A percentile compares a stretch with the other conserved stretches of the same genome.
Conservation (phyloP, 106 monocot species). For the Apostasia shenzhenica region DNA sequence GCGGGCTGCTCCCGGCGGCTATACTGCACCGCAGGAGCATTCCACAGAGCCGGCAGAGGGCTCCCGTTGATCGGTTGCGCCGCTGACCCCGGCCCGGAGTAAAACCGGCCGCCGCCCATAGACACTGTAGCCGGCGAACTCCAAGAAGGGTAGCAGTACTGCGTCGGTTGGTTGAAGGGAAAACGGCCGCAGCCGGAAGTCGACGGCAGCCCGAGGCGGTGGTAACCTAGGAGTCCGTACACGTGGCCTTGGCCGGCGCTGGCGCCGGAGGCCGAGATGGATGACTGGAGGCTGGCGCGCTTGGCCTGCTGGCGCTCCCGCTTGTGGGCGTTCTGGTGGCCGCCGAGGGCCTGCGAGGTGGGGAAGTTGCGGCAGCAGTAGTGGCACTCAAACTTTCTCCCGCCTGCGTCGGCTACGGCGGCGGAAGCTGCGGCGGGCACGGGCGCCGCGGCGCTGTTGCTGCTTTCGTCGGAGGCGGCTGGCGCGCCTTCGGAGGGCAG, state of each 20-base stretch:
- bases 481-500: no score
- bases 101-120: no score
- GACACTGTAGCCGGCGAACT: no score
- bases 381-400: slow-evolving; percentile 65
- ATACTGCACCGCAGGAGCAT: slow-evolving; percentile 5
- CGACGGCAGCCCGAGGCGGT: slow-evolving; percentile 14
- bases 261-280: slow-evolving; percentile 15
- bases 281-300: slow-evolving; percentile 33
- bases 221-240: slow-evolving; percentile 15
- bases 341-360: slow-evolving; percentile 73
- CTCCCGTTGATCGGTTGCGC: slow-evolving; percentile 37
- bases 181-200: neutral
- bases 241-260: slow-evolving; percentile 3
- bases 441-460: no score
- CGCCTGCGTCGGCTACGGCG: no score
- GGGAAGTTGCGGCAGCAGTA: slow-evolving; percentile 73
- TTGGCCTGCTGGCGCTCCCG: slow-evolving; percentile 66
- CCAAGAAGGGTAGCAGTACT: slow-evolving; percentile 11
- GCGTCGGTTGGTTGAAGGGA: neutral
- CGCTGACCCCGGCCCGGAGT: slow-evolving; percentile 16
- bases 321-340: slow-evolving; percentile 88
- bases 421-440: no score
- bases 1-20: neutral
- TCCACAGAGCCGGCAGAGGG: slow-evolving; percentile 38
- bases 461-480: no score